Base-by-base conservation (phyloP, 176 grass and related monocot species). In the Cenchrus fungigraminus region DNA sequence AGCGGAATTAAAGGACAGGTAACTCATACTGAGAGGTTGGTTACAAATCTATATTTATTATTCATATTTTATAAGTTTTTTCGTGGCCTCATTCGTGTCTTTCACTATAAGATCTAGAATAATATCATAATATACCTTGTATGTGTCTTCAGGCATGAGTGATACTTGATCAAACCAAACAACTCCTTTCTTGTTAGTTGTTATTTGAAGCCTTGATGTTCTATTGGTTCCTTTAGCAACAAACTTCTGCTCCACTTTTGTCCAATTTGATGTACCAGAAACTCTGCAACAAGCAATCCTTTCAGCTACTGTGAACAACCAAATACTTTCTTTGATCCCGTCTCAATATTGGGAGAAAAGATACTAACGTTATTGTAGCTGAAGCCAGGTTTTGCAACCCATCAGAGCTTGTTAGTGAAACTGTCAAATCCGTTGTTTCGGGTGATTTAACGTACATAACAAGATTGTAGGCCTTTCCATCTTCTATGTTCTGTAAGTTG, bases 401-500 rank as follows among this genome's bases (percentile, higher is more conserved):
- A 62, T 34, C 42, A 43, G 74, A 58, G 44, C 85, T 68, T 68
- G 85, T 82, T 1, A 89, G 47, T 74, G 92, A 89, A 79, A 89
- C 79, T 81, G 83, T 84, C 83, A 97, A 71, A 11, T 92, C 74
- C 10, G 81, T 62, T 44, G 71, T 65, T 42, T 91, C 88, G 1
- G 50, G 59, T 79, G 92, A 92, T 53, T 82, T 95, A 58, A 95
- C 83, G 8, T 95, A 78, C 84, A 98, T 78, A 72, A 90, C 87
- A 80, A 98, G 87, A 65, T 95, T 95, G 81, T 98, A 98, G 70
- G 86, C 79, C 86, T 95, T 94, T 67, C 87, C 89, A 72, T 95
- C 79, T 86, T 98, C 89, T 87, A 98, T 87, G 82, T 98, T 98
- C 96, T 98, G 96, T 40, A 87, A 62, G 63, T 83, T 73, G 2